A percentile compares a stretch with the other conserved stretches of the same genome.
These are phyloP conservation scores for Hypholoma fasciculare DNA, from an alignment of 768 basidiomycete species.

Conservation along the genomic window DNA sequence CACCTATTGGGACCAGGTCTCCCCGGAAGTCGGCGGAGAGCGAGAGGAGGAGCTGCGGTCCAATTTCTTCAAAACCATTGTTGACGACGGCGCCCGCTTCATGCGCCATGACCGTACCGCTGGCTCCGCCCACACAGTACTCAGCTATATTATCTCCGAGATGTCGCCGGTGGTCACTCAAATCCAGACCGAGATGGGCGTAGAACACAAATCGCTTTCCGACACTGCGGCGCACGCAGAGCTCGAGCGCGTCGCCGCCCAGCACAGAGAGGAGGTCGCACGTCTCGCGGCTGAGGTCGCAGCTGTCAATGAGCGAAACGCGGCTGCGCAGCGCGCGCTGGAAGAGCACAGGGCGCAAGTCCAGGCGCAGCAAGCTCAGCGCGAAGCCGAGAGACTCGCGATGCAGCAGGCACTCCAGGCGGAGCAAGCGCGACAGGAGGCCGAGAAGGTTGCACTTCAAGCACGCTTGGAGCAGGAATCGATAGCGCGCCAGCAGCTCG, in stretches of 20 bases:
- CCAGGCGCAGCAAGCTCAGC: too few species aligned
- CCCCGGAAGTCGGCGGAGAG: slow-evolving; percentile 27
- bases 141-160: slow-evolving; percentile 18
- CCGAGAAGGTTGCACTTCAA: too few species aligned
- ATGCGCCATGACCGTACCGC: slow-evolving; percentile 32
- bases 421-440: too few species aligned
- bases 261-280: slow-evolving; percentile 7
- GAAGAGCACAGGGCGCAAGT: too few species aligned
- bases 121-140: slow-evolving; percentile 29
- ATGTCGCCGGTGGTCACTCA: slow-evolving; percentile 8
- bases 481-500: too few species aligned
- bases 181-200: slow-evolving; percentile 20
- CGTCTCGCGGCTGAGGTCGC: too few species aligned
- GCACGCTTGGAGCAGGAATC: too few species aligned
- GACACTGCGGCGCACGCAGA: slow-evolving; percentile 34
- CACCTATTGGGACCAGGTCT: slow-evolving; percentile 42
- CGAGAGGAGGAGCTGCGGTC: slow-evolving; percentile 35
- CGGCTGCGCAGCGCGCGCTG: too few species aligned
- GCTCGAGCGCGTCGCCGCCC: slow-evolving; percentile 22
- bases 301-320: too few species aligned
- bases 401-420: too few species aligned
- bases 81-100: slow-evolving; percentile 39
- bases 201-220: slow-evolving; percentile 2
- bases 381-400: too few species aligned
- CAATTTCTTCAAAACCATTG: slow-evolving; percentile 38